Evolutionary conservation across 2,329 filamentous ascomycete genomes (phyloP).

Genomic region (Colletotrichum coccodes): DNA sequence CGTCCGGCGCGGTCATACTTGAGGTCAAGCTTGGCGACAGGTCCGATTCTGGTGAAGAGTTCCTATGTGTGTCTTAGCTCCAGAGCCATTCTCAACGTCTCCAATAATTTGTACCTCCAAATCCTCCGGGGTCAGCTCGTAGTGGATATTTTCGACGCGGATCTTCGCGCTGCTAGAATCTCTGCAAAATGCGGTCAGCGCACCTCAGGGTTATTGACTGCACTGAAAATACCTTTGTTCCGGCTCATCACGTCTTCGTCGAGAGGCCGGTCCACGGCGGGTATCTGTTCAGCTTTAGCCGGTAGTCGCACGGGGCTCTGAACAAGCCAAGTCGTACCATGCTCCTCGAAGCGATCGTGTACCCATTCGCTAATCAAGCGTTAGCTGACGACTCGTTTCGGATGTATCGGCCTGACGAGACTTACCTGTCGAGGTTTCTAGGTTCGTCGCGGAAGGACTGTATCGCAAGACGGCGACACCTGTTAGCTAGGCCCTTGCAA

Average conservation of each 20-base stretch:
- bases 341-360: conserved; percentile 88
- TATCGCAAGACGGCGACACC: conserved; percentile 50
- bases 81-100: neutral
- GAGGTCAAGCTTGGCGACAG: conserved; percentile 74
- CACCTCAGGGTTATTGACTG: conserved; percentile 31
- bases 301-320: neutral
- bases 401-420: conserved; percentile 24
- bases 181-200: conserved; percentile 45
- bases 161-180: conserved; percentile 73
- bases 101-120: conserved; percentile 69
- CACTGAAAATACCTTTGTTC: conserved; percentile 45
- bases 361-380: conserved; percentile 80
- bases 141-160: conserved; percentile 90
- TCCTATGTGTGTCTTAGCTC: conserved; percentile 63
- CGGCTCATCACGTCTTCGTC: conserved; percentile 55
- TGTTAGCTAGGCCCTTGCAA: conserved; percentile 44
- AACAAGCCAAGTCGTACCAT: conserved; percentile 55
- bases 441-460: conserved; percentile 72
- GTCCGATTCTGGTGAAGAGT: conserved; percentile 82
- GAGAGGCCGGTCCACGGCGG: conserved; percentile 52
- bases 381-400: conserved; percentile 36
- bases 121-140: conserved; percentile 88
- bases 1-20: conserved; percentile 89
- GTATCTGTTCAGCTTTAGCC: conserved; percentile 42
- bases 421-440: conserved; percentile 77